Conservation (phyloP, 495 filamentous ascomycete species). For the Hyphodiscus hymeniophilus region DNA sequence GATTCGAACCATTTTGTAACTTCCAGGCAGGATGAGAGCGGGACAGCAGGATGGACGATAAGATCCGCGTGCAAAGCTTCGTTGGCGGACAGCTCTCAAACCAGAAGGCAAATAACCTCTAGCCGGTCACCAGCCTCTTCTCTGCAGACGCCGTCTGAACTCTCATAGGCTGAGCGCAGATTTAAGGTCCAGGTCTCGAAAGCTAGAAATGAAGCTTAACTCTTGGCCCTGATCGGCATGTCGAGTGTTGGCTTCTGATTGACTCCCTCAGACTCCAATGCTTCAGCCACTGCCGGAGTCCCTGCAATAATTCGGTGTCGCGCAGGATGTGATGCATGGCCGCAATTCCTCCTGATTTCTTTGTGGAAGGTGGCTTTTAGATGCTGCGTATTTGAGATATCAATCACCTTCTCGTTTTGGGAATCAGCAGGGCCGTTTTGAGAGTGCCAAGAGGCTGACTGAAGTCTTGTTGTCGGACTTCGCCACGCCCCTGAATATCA, state of each 20-base stretch:
- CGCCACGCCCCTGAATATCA: too few species aligned
- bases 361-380: not conserved
- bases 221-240: conserved; percentile 8
- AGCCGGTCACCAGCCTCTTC: not conserved
- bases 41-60: not conserved
- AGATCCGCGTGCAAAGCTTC: conserved; percentile 9
- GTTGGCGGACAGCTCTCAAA: conserved; percentile 13
- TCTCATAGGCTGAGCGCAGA: conserved; percentile 11
- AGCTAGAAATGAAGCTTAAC: not conserved
- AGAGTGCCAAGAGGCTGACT: not conserved
- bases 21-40: too few species aligned
- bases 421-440: not conserved
- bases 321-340: not conserved
- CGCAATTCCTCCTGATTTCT: not conserved
- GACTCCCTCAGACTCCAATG: not conserved
- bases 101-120: conserved; percentile 11
- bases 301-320: conserved; percentile 5
- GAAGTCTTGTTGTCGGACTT: too few species aligned
- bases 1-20: not conserved
- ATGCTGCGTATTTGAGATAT: too few species aligned
- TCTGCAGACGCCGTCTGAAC: not conserved
- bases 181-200: conserved; percentile 2
- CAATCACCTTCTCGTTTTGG: too few species aligned
- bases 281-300: conserved; percentile 1
- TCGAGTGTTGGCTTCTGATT: conserved; percentile 8